Evolutionary conservation across 768 basidiomycete genomes (phyloP), one percentile per base, ranked within the genome.

Genomic region (Hebeloma cylindrosporum): DNA sequence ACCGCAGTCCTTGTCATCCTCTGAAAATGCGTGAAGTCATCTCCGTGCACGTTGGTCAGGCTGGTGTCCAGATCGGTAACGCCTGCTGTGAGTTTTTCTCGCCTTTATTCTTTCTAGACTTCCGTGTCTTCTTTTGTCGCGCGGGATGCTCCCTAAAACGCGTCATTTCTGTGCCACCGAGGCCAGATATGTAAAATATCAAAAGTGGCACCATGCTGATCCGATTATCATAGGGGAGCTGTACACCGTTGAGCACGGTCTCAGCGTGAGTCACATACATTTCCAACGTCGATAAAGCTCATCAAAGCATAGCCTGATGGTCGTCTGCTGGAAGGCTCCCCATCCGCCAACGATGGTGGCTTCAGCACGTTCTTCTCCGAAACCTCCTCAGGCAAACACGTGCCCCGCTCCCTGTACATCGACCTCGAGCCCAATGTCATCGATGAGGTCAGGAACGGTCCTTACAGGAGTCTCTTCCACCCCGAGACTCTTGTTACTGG

Each of bases 341-440:
- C 83, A 31, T 83, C 86, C 40, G 71, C 75, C 47, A 80, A 79
- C 57, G 88, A 93, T 58, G 85, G 82, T 70, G 96, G 96, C 60
- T 98, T 99, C 81, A 90, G 86, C 67, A 99, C 96, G 53, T 99
- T 99, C 79, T 99, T 99, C 77, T 95, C 93, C 27, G 96, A 99
- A 78, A 98, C 95, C 3, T 82, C 83, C 23, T 85, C 91, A 42
- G 95, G 94, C 51, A 96, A 96, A 75, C 88, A 96, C 69, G 95
- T 98, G 48, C 96, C 96, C 40, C 84, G 96, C 59, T 96, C 94
- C 31, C 81, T 99, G 56, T 98, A 98, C 75, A 84, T 99, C 49
- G 93, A 95, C 69, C 82, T 94, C 26, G 95, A 98, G 70, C 95
- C 95, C 48, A 93, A 93, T 66, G 95, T 93, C 64, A 91, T 98